phyloP scores from a whole-genome alignment of 805 yeast genomes.

The Starmerella bombi region DNA sequence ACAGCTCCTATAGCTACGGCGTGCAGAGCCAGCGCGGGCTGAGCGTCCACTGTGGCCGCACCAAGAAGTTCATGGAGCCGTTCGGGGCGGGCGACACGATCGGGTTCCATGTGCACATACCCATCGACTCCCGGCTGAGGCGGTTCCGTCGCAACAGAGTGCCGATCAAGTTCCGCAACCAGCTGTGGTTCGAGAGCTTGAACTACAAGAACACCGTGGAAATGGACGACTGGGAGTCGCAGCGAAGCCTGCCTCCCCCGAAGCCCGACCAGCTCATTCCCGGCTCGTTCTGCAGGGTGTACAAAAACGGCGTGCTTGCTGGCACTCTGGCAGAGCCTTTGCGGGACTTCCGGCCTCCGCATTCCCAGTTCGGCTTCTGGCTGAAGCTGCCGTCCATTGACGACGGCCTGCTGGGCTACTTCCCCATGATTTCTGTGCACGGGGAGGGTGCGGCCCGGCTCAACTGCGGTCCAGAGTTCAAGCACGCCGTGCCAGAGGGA shows the following conservation, averaged over 20 bases:
- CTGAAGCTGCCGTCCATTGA: slow-evolving; percentile 31
- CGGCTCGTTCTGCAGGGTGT: slow-evolving; percentile 52
- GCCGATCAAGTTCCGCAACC: slow-evolving; percentile 69
- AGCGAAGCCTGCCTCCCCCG: slow-evolving; percentile 24
- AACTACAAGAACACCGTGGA: slow-evolving; percentile 52
- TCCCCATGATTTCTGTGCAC: slow-evolving; percentile 76
- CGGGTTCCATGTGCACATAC: slow-evolving; percentile 64
- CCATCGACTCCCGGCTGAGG: slow-evolving; percentile 28
- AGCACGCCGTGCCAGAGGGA: slow-evolving; percentile 14
- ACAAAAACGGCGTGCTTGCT: slow-evolving; percentile 54
- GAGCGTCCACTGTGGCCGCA: slow-evolving; percentile 61
- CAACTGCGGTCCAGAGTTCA: slow-evolving; percentile 53
- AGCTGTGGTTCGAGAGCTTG: slow-evolving; percentile 68
- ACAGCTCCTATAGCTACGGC: slow-evolving; percentile 89
- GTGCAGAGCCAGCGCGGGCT: slow-evolving; percentile 64
- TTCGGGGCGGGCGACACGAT: slow-evolving; percentile 67
- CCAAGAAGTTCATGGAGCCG: slow-evolving; percentile 43
- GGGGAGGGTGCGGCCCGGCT: slow-evolving; percentile 63
- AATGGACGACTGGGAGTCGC: slow-evolving; percentile 29
- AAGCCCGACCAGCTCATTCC: slow-evolving; percentile 19
- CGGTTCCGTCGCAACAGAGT: slow-evolving; percentile 52
- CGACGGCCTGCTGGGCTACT: slow-evolving; percentile 81
- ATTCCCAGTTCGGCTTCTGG: slow-evolving; percentile 34
- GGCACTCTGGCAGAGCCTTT: slow-evolving; percentile 58
- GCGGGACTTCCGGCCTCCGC: slow-evolving; percentile 68